A percentile compares a stretch with the other conserved stretches of the same genome.
phyloP scores from a whole-genome alignment of 441 rosid species.

The Viola pubescens region DNA sequence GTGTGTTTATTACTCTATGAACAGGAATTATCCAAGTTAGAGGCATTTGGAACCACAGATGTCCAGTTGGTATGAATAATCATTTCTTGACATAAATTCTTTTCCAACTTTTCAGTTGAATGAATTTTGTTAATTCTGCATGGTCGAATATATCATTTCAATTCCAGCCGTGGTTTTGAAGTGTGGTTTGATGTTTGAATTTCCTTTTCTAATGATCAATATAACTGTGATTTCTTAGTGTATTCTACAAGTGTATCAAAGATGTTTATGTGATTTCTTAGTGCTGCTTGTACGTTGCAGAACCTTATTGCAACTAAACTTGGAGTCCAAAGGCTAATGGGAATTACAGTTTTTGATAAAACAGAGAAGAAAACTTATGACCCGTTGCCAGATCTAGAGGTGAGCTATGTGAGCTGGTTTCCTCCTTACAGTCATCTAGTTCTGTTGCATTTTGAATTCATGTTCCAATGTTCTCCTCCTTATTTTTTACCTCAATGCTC shows the following conservation, averaged over 20 bases:
- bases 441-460: background rate
- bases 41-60: slow-evolving; percentile 58
- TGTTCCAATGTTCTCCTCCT: background rate
- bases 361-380: slow-evolving; percentile 59
- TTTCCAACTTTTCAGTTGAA: background rate
- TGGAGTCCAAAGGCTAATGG: slow-evolving; percentile 77
- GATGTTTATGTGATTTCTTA: slow-evolving; percentile 5
- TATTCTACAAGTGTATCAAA: background rate
- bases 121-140: too few species aligned
- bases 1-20: slow-evolving; percentile 12
- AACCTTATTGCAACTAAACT: slow-evolving; percentile 75
- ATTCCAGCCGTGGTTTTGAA: too few species aligned
- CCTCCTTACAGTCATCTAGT: slow-evolving; percentile 1
- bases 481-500: background rate
- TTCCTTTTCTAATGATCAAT: too few species aligned
- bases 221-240: too few species aligned
- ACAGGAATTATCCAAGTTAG: slow-evolving; percentile 69
- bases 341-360: slow-evolving; percentile 68
- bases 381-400: slow-evolving; percentile 81
- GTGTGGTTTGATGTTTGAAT: too few species aligned
- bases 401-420: slow-evolving; percentile 22
- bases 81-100: slow-evolving; percentile 3
- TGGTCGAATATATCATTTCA: too few species aligned
- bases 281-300: slow-evolving; percentile 36
- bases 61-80: slow-evolving; percentile 58